Percentiles rank a stretch among this genome's conserved stretches.
These are phyloP conservation scores for Candida maltosa DNA, from an alignment of 805 yeast species.

Conservation along the genomic window DNA sequence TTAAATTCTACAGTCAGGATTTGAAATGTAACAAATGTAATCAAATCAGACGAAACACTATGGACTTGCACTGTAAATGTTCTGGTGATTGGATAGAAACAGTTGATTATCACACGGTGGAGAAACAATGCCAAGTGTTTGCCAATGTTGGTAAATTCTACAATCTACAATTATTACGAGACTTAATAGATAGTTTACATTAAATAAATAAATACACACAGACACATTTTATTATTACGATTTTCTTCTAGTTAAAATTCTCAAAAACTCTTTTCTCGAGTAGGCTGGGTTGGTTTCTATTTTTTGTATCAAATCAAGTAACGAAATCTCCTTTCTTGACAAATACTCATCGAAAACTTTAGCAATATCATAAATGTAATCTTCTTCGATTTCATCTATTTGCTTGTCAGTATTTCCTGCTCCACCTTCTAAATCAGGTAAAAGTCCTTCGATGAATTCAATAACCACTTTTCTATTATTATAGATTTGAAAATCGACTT, in stretches of 20 bases:
- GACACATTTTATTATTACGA: too few species aligned
- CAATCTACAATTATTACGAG: conserved; percentile 54
- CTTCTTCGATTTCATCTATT: conserved; percentile 51
- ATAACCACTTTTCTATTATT: conserved; percentile 34
- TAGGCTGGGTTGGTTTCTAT: conserved; percentile 86
- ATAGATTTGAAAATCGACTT: conserved; percentile 58
- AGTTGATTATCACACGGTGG: conserved; percentile 41
- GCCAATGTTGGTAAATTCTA: conserved; percentile 57
- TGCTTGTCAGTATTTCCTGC: too few species aligned
- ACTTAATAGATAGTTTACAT: conserved; percentile 31
- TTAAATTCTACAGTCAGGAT: conserved; percentile 76
- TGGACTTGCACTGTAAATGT: conserved; percentile 77
- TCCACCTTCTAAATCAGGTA: background rate
- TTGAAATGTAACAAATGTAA: conserved; percentile 76
- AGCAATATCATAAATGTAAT: conserved; percentile 44
- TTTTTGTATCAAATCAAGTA: conserved; percentile 78
- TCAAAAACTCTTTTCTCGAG: conserved; percentile 82
- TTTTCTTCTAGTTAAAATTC: conserved; percentile 6
- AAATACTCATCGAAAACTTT: conserved; percentile 7
- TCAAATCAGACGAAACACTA: conserved; percentile 58
- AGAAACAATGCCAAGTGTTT: conserved; percentile 45
- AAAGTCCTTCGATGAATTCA: conserved; percentile 38
- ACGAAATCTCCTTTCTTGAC: conserved; percentile 6
- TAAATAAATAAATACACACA: too few species aligned
- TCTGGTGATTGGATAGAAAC: conserved; percentile 83